Percentiles rank a stretch among this genome's conserved stretches.
Evolutionary conservation across 805 yeast genomes (phyloP).

Genomic region (Saccharomycopsis fodiens): DNA sequence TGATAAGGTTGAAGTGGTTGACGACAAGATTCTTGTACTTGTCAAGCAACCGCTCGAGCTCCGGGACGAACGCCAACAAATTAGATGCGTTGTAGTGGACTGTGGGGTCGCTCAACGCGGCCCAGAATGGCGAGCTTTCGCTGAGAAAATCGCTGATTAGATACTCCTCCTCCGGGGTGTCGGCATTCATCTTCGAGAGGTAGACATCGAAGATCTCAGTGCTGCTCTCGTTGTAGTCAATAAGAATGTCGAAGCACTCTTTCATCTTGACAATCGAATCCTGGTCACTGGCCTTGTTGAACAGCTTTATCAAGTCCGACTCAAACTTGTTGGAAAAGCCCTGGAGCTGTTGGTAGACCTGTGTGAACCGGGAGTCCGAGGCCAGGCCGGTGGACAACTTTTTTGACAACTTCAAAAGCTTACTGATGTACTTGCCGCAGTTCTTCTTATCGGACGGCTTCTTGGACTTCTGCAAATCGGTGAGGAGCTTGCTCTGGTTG

Average conservation of each 20-base stretch:
- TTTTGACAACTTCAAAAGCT: conserved; percentile 14
- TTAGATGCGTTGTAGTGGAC: conserved; percentile 32
- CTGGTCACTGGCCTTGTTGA: conserved; percentile 65
- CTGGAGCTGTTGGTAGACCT: conserved; percentile 42
- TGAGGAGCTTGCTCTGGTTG: conserved; percentile 45
- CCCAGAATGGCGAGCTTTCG: conserved; percentile 45
- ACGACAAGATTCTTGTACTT: conserved; percentile 52
- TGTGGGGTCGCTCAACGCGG: conserved; percentile 51
- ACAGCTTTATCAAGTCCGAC: conserved; percentile 55
- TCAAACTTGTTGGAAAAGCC: conserved; percentile 76
- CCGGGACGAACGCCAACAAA: conserved; percentile 35
- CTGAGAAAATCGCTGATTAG: conserved; percentile 25
- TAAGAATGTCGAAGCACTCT: conserved; percentile 65
- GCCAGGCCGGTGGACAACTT: conserved; percentile 9
- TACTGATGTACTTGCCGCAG: conserved; percentile 43
- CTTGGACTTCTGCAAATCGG: conserved; percentile 41
- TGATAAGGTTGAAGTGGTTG: conserved; percentile 66
- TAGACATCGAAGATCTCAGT: conserved; percentile 73
- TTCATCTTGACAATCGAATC: conserved; percentile 66
- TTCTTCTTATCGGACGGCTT: conserved; percentile 44
- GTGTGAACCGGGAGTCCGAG: conserved; percentile 8
- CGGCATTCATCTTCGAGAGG: conserved; percentile 60
- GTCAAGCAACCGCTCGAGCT: conserved; percentile 45
- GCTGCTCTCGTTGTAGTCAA: conserved; percentile 73
- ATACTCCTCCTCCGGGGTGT: conserved; percentile 36